A percentile compares a stretch with the other conserved stretches of the same genome.
phyloP scores from a whole-genome alignment of 768 basidiomycete genomes.

The Lentinula sp. region DNA sequence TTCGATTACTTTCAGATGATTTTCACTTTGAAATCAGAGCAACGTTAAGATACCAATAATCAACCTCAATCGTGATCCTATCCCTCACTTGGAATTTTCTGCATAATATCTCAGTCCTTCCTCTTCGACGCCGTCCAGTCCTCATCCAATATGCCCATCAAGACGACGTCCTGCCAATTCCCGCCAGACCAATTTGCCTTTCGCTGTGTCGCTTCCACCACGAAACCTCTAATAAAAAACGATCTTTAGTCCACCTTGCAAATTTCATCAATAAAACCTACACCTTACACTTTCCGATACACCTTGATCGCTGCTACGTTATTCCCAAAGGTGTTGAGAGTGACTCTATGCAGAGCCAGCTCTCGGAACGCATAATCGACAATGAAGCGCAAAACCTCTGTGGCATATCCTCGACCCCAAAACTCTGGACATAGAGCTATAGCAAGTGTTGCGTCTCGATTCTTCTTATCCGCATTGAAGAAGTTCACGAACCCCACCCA shows the following conservation, averaged over 20 bases:
- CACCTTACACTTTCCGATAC: conserved; percentile 35
- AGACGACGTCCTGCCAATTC: conserved; percentile 28
- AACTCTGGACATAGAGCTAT: conserved; percentile 23
- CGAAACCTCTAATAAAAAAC: conserved; percentile 20
- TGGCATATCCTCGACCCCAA: conserved; percentile 35
- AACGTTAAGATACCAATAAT: too few species aligned
- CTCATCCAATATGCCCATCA: conserved; percentile 27
- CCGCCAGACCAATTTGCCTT: conserved; percentile 27
- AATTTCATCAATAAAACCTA: too few species aligned
- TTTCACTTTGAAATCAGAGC: too few species aligned
- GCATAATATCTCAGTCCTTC: background rate
- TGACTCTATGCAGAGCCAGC: conserved; percentile 33
- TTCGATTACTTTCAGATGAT: too few species aligned
- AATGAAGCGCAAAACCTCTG: conserved; percentile 32
- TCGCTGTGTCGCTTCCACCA: conserved; percentile 29
- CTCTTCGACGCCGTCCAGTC: conserved; percentile 23
- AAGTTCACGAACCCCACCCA: background rate
- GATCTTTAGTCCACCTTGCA: background rate
- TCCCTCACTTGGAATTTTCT: too few species aligned
- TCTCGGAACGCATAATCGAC: conserved; percentile 33
- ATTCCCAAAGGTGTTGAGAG: conserved; percentile 28
- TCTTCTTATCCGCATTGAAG: conserved; percentile 5
- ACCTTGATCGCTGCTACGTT: conserved; percentile 32
- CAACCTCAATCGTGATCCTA: too few species aligned
- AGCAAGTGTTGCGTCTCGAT: conserved; percentile 23